A percentile compares a stretch with the other conserved stretches of the same genome.
phyloP scores from a whole-genome alignment of 768 basidiomycete genomes.

The Dentipellis fragilis region DNA sequence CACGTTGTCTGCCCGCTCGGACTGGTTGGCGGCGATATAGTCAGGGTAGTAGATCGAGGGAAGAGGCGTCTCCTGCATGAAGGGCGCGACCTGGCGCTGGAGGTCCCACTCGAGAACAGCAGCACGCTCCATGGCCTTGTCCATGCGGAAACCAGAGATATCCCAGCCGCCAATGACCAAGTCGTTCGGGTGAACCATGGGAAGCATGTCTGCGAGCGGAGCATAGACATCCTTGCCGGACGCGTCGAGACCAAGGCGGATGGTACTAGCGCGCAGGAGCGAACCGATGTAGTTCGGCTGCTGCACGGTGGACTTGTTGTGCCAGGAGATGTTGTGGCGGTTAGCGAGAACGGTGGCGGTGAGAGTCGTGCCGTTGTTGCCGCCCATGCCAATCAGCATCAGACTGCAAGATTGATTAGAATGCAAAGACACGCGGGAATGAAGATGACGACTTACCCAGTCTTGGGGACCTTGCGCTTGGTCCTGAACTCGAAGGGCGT shows the following conservation, averaged over 20 bases:
- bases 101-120: slow-evolving; percentile 94
- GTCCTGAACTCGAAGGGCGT: slow-evolving; percentile 90
- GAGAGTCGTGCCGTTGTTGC: slow-evolving; percentile 94
- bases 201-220: slow-evolving; percentile 85
- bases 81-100: slow-evolving; percentile 86
- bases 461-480: slow-evolving; percentile 73
- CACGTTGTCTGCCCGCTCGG: slow-evolving; percentile 89
- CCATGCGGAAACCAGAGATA: slow-evolving; percentile 77
- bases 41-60: slow-evolving; percentile 96
- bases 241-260: slow-evolving; percentile 80
- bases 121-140: slow-evolving; percentile 89
- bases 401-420: slow-evolving; percentile 39
- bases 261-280: slow-evolving; percentile 89
- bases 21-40: slow-evolving; percentile 97
- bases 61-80: slow-evolving; percentile 76
- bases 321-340: slow-evolving; percentile 89
- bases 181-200: slow-evolving; percentile 98
- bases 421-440: neutral
- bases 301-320: slow-evolving; percentile 85
- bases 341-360: slow-evolving; percentile 94
- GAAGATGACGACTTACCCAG: slow-evolving; percentile 49
- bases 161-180: slow-evolving; percentile 98
- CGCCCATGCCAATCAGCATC: slow-evolving; percentile 94
- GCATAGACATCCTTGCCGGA: slow-evolving; percentile 83
- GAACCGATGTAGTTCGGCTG: slow-evolving; percentile 98